A percentile compares a stretch with the other conserved stretches of the same genome.
phyloP scores from a whole-genome alignment of 345 rosid genomes.

The Camelina laxa region DNA sequence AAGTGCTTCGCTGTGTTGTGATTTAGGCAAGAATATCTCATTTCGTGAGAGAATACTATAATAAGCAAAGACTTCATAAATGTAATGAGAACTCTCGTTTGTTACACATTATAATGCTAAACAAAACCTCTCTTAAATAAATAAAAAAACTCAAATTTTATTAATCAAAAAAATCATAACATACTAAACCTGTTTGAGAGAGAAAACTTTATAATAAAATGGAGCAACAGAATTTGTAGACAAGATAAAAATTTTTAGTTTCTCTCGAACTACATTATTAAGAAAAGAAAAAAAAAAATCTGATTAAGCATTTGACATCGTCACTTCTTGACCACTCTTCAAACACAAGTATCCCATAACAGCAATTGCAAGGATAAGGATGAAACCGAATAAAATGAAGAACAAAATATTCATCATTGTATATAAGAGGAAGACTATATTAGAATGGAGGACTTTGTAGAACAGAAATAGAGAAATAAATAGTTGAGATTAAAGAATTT shows the following conservation, averaged over 20 bases:
- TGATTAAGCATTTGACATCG: background rate
- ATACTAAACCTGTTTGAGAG: background rate
- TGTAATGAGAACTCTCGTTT: background rate
- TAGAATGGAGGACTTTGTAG: too few species aligned
- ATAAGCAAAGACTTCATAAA: background rate
- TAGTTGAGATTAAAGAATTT: too few species aligned
- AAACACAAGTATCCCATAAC: background rate
- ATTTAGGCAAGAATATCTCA: background rate
- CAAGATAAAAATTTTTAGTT: background rate
- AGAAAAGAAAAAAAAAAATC: background rate
- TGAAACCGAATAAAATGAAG: background rate
- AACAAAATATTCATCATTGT: background rate
- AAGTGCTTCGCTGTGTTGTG: too few species aligned
- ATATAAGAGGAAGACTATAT: too few species aligned
- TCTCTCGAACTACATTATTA: background rate
- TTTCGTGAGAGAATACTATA: background rate
- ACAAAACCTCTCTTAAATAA: background rate
- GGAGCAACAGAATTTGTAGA: background rate
- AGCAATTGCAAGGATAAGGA: background rate
- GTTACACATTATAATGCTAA: background rate
- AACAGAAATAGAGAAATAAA: too few species aligned
- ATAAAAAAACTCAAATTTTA: too few species aligned
- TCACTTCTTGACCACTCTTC: background rate
- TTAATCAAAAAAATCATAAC: background rate
- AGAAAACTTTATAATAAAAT: background rate